Percentiles rank a stretch among this genome's conserved stretches.
Evolutionary conservation across 2,329 filamentous ascomycete species (phyloP).

Genomic region (Grosmannia serpens): DNA sequence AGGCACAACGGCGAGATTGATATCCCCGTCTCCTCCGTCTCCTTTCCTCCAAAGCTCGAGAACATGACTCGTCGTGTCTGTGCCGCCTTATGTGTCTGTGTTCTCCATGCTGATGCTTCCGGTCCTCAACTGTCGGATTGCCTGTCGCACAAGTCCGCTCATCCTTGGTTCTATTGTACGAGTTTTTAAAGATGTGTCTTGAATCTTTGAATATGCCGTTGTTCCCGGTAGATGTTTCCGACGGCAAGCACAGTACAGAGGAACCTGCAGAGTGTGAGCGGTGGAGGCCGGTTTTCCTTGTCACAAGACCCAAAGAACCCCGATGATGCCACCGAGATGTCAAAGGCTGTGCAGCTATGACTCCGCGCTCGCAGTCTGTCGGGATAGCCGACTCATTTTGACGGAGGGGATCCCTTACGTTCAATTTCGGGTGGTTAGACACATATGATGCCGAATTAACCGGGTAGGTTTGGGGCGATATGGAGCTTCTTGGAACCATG

Average conservation of each 20-base stretch:
- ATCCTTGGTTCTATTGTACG: background rate
- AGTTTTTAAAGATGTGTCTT: too few species aligned
- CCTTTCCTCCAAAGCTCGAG: background rate
- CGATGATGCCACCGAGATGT: background rate
- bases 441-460: background rate
- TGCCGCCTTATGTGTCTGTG: background rate
- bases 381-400: background rate
- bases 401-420: background rate
- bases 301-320: background rate
- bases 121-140: background rate
- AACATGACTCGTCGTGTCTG: background rate
- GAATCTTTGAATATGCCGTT: background rate
- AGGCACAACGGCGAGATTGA: too few species aligned
- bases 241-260: slow-evolving; percentile 1
- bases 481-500: background rate
- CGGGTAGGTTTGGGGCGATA: background rate
- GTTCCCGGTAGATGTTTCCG: slow-evolving; percentile 5
- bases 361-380: background rate
- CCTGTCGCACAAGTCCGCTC: background rate
- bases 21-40: background rate
- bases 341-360: background rate
- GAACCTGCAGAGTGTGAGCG: background rate
- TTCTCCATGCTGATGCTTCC: background rate
- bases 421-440: background rate
- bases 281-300: background rate